phyloP scores from a whole-genome alignment of 2,329 filamentous ascomycete species.

The Corniculantispora saksenae region DNA sequence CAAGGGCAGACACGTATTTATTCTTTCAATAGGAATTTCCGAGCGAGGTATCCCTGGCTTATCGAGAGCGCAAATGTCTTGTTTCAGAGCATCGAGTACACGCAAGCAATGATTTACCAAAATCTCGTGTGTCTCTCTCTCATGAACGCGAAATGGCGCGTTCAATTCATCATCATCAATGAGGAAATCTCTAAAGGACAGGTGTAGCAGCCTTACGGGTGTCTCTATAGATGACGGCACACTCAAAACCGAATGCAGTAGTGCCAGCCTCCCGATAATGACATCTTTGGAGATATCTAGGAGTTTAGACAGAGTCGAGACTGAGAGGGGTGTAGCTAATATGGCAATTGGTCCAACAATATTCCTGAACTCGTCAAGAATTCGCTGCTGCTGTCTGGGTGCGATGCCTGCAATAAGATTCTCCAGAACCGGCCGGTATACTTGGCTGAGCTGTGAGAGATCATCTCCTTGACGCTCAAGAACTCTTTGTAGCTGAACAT shows the following conservation, averaged over 20 bases:
- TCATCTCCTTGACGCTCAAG: constrained; percentile 20
- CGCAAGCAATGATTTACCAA: neutral
- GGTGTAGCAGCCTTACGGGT: constrained; percentile 35
- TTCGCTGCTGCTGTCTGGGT: neutral
- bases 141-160: constrained; percentile 33
- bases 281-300: constrained; percentile 24
- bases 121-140: constrained; percentile 26
- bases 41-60: neutral
- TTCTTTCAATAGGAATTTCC: neutral
- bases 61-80: neutral
- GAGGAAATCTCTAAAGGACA: constrained; percentile 38
- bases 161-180: constrained; percentile 26
- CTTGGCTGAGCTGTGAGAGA: constrained; percentile 17
- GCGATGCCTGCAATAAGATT: constrained; percentile 8
- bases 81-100: neutral
- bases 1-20: constrained; percentile 22
- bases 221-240: constrained; percentile 26
- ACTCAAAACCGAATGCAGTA: constrained; percentile 37
- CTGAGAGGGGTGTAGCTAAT: constrained; percentile 33
- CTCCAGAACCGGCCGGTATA: constrained; percentile 26
- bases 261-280: constrained; percentile 27
- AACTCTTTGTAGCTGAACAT: constrained; percentile 25
- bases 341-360: constrained; percentile 35
- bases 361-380: constrained; percentile 28
- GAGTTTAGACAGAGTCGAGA: constrained; percentile 28